Evolutionary conservation across 2,329 filamentous ascomycete genomes (phyloP).

Genomic region (Aspergillus tamarii): DNA sequence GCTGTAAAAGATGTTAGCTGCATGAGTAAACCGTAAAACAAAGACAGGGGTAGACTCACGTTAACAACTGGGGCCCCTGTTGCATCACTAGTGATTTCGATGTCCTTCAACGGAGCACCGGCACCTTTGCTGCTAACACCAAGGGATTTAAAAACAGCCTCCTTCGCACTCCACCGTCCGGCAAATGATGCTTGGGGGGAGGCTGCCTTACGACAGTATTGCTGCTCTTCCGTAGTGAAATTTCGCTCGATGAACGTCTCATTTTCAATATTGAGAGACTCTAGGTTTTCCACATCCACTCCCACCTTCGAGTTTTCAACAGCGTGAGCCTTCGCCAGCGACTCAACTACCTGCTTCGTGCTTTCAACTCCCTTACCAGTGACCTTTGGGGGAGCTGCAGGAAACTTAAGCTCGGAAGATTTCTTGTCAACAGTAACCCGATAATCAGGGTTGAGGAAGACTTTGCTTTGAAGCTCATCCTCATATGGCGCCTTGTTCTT

Average conservation of each 20-base stretch:
- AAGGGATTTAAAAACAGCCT: conserved; percentile 96
- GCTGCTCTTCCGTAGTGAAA: conserved; percentile 82
- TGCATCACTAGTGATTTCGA: conserved; percentile 83
- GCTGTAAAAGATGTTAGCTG: conserved; percentile 56
- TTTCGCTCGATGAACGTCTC: conserved; percentile 94
- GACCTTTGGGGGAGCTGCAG: conserved; percentile 68
- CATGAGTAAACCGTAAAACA: conserved; percentile 14
- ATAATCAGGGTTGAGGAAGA: conserved; percentile 92
- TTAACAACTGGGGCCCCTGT: conserved; percentile 81
- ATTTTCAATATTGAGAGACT: conserved; percentile 87
- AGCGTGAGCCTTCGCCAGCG: conserved; percentile 68
- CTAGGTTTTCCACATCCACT: conserved; percentile 89
- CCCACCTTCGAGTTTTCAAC: conserved; percentile 76
- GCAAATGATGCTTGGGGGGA: conserved; percentile 89
- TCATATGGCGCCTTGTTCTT: conserved; percentile 90
- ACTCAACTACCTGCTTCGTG: conserved; percentile 76
- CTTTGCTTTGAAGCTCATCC: conserved; percentile 79
- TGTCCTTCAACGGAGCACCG: conserved; percentile 88
- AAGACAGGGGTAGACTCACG: conserved; percentile 60
- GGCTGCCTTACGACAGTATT: conserved; percentile 80
- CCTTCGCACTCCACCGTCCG: conserved; percentile 95
- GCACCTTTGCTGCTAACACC: conserved; percentile 85
- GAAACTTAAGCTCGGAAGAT: conserved; percentile 75
- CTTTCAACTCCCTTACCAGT: conserved; percentile 61
- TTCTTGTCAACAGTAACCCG: conserved; percentile 87